Conservation (phyloP, 2,329 filamentous ascomycete genomes). For the Hypoxylon sp. region DNA sequence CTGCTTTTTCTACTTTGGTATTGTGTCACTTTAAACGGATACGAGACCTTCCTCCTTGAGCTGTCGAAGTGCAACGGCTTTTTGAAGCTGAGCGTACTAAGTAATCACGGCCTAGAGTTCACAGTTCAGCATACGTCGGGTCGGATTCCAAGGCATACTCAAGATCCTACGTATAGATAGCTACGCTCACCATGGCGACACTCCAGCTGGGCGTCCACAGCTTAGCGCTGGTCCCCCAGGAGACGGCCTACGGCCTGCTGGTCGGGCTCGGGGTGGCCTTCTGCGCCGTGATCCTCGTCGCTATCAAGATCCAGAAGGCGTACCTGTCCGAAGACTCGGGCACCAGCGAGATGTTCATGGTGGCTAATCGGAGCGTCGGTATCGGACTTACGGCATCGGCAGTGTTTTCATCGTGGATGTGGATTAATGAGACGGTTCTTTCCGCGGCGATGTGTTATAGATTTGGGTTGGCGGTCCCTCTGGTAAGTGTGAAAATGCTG, state of each 20-base stretch:
- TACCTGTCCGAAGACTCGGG: conserved; percentile 59
- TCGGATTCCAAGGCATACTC: not conserved
- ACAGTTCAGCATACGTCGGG: not conserved
- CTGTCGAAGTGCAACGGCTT: not conserved
- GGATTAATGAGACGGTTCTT: conserved; percentile 60
- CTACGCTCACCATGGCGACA: conserved; percentile 24
- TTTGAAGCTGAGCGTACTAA: conserved; percentile 4
- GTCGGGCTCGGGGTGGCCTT: conserved; percentile 63
- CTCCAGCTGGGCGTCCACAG: conserved; percentile 33
- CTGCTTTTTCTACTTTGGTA: not conserved
- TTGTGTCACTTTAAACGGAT: not conserved
- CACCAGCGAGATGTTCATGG: conserved; percentile 61
- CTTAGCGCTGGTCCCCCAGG: conserved; percentile 34
- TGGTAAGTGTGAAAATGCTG: conserved; percentile 33
- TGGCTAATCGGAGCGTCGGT: conserved; percentile 52
- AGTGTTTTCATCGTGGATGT: conserved; percentile 56
- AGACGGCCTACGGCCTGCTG: conserved; percentile 60
- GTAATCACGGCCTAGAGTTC: not conserved
- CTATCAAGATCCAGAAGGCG: conserved; percentile 60
- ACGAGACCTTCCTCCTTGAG: conserved; percentile 14
- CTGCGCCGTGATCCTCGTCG: conserved; percentile 60
- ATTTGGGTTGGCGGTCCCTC: conserved; percentile 42
- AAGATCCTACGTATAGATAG: not conserved
- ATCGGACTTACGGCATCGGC: conserved; percentile 51
- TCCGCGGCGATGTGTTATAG: conserved; percentile 47